Base-by-base conservation (phyloP, 768 basidiomycete species). In the Pulveroboletus sp. region DNA sequence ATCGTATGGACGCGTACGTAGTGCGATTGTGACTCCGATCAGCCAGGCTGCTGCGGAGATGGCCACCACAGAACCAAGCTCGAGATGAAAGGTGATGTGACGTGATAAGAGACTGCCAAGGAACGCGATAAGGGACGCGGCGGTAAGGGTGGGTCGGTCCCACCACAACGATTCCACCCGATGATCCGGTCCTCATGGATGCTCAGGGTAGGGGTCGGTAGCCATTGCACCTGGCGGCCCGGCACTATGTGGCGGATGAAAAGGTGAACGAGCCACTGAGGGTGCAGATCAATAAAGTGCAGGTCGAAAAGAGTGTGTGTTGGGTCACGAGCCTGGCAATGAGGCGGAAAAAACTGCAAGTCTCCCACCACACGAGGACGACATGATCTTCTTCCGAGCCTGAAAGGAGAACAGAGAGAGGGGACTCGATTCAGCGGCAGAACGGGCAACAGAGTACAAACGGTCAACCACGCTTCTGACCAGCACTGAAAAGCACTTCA, bases 241-340 rank as follows among this genome's bases (percentile, higher is more conserved):
- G 58, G 55, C 15, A 62, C 39, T 11, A 50, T 54, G 21, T 57
- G 46, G 4, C 49, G 59, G 10, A 59, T 26, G 30, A 56, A 28
- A 14, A 52, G 39, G 42, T 42, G n/a, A n/a, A 21, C 21, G 41
- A 38, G 11, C 50, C 53, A 39, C 49, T 42, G n/a, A 52, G 35
- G 7, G 47, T 42, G 39, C 42, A 15, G 17, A 57, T 42, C 32
- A 54, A 24, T 7, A 59, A 21, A 2, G 10, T 27, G 38, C 54
- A 54, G 10, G 14, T 26, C 5, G 45, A 37, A 30, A 58, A 39
- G 8, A 47, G 24, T 15, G 53, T 5, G 45, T 53, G 2, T 8
- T 57, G 44, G 35, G 53, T 48, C 30, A 43, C 52, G 36, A 61
- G 24, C 14, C 46, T 49, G 42, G 46, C 38, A 2, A 14, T 42